A percentile compares a stretch with the other conserved stretches of the same genome.
These are phyloP conservation scores for Skeletonema grethae DNA, from an alignment of 108 stramenopile genomes.

Conservation along the genomic window DNA sequence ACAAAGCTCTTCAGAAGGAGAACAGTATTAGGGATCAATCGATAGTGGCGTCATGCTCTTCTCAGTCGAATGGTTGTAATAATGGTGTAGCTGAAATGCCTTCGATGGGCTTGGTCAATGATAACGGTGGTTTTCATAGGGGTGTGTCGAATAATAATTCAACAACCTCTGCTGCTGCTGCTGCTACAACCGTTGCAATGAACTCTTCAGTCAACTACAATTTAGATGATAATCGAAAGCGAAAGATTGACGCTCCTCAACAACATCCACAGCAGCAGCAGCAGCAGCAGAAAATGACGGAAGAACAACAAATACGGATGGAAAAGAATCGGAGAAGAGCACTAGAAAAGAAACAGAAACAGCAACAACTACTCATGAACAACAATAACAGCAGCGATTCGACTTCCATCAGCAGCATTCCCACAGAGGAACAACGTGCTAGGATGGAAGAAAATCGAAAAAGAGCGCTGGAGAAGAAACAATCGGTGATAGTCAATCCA, in stretches of 20 bases:
- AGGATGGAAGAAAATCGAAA: conserved; percentile 18
- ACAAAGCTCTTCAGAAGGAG: not conserved
- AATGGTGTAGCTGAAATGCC: not conserved
- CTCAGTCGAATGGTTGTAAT: not conserved
- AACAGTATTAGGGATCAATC: not conserved
- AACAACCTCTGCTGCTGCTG: not conserved
- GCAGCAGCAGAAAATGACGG: conserved; percentile 7
- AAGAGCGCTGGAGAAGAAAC: conserved; percentile 25
- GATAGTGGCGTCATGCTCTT: not conserved
- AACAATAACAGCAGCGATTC: not conserved
- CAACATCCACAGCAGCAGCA: not conserved
- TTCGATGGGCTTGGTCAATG: not conserved
- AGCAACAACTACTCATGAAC: not conserved
- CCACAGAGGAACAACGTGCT: conserved; percentile 32
- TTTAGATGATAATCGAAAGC: not conserved
- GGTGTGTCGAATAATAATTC: conserved; percentile 1
- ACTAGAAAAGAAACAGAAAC: conserved; percentile 35
- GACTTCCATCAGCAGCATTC: not conserved
- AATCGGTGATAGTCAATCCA: not conserved
- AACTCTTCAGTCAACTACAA: not conserved
- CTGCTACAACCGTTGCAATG: not conserved
- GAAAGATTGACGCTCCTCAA: not conserved
- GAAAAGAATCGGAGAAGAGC: conserved; percentile 32
- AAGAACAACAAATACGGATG: conserved; percentile 36
- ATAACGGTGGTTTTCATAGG: not conserved